phyloP scores from a whole-genome alignment of 441 rosid species.

The Euphorbia celastroides region DNA sequence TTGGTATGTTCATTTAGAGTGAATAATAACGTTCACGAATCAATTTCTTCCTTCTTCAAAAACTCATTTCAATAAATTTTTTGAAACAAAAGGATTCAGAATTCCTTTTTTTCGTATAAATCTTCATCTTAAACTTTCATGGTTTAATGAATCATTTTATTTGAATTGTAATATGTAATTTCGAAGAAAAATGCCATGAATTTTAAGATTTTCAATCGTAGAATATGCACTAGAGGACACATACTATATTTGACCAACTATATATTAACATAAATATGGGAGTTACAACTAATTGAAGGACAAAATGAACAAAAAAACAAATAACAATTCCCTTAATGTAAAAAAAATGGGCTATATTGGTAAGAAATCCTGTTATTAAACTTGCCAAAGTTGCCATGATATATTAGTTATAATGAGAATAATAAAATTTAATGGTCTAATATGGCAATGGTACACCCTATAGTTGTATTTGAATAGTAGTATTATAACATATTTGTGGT shows the following conservation, averaged over 20 bases:
- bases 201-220: neutral
- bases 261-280: neutral
- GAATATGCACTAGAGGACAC: neutral
- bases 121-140: no score
- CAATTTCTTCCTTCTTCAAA: no score
- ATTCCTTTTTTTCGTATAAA: no score
- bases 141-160: no score
- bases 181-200: neutral
- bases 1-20: no score
- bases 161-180: no score
- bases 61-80: no score
- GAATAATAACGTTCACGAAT: no score
- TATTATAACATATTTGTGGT: neutral
- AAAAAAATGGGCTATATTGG: neutral
- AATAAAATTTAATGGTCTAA: neutral
- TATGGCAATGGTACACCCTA: neutral
- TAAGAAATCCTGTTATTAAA: conserved; percentile 4
- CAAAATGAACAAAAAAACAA: neutral
- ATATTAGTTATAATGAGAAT: neutral
- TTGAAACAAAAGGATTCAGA: no score
- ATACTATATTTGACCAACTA: neutral
- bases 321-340: neutral
- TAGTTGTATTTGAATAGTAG: neutral
- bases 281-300: neutral
- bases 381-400: conserved; percentile 3